Evolutionary conservation across 2,329 filamentous ascomycete genomes (phyloP), one percentile per base, ranked within the genome.

Genomic region (Coniosporium tulheliwenetii): DNA sequence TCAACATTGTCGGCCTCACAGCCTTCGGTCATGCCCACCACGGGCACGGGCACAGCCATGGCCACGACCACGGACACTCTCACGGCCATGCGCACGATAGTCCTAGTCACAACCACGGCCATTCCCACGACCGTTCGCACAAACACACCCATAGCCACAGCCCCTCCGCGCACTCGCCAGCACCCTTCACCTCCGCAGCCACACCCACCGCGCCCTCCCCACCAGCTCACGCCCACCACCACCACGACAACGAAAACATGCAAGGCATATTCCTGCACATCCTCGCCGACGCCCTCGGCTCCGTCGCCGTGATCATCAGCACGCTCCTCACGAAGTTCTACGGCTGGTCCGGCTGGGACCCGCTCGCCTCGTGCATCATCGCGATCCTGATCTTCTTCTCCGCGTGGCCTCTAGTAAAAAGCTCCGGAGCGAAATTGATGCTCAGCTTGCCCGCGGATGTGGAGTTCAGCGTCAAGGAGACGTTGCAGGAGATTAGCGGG

Each of bases 211-310:
- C 39, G 40, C 38, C 15, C 47, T 50, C 34, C 36, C 39, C 2
- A 45, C 48, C 43, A 42, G 2, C 54, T 56, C 36, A 51, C 48
- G 39, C 45, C 34, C 35, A 45, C 14, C 70, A 77, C 49, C 63
- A 65, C n/a, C 81, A 87, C 52, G 81, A 85, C 45, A 94, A 94
- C 58, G 91, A 98, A 52, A 98, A 98, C 56, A 95, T 98, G 87
- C 76, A 91, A 51, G 91, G 91, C 10, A 96, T 98, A 48, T 98
- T 93, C 60, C 68, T 98, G 14, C 91, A 98, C 54, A 84, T 98
- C 39, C 70, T 96, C 26, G 91, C 91, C 5, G 91, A 98, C 57
- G 93, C 91, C 0, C 77, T 96, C 29, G 91, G 91, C 19, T 95
- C 87, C 41, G 82, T 87, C 1, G 91, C 91, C 1, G 91, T 98